phyloP scores from a whole-genome alignment of 257 asterid genomes.

The Oldenlandia corymbosa region DNA sequence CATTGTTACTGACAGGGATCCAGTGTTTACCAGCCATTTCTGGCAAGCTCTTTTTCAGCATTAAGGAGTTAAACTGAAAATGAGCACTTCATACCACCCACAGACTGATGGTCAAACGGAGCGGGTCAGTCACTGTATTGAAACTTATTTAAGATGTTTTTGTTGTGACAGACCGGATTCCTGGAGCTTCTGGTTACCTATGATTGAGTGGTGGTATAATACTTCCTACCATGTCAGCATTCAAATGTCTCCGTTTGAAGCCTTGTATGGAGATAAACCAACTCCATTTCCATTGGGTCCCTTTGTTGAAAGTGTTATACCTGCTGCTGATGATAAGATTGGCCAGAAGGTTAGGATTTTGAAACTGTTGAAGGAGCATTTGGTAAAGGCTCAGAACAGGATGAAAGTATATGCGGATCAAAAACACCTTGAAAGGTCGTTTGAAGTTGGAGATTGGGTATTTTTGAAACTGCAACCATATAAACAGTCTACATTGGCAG shows the following conservation, averaged over 20 bases:
- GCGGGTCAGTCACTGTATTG: not conserved
- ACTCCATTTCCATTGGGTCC: accelerated
- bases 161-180: not conserved
- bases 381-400: not conserved
- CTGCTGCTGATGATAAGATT: not conserved
- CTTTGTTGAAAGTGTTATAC: not conserved
- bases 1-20: not conserved
- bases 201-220: constrained; percentile 13
- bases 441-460: constrained; percentile 6
- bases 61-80: not conserved
- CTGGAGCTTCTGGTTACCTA: not conserved
- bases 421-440: not conserved
- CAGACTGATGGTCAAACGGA: not conserved
- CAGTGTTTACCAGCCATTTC: not conserved
- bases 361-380: not conserved
- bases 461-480: not conserved
- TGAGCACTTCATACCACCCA: not conserved
- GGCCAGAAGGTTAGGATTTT: not conserved
- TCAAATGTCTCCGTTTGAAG: not conserved
- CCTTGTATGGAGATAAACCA: not conserved
- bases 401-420: constrained; percentile 4
- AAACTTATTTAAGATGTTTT: not conserved
- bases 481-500: not conserved
- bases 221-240: not conserved
- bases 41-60: not conserved